Base-by-base conservation (phyloP, 768 basidiomycete genomes). In the Pleurotus sapidus region DNA sequence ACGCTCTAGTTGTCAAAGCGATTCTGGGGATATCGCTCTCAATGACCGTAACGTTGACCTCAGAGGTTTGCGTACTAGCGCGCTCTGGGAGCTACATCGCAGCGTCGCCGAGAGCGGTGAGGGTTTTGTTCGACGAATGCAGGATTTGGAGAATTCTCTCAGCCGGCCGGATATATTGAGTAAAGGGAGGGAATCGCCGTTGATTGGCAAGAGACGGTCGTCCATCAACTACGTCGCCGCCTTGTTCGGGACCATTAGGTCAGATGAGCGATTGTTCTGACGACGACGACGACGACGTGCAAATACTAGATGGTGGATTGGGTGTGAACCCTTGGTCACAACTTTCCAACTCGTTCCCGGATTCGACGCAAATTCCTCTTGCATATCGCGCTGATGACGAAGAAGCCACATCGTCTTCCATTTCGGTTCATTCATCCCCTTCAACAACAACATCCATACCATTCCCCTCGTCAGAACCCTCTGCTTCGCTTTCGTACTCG, bases 91-190 rank as follows among this genome's bases (percentile, higher is more conserved):
- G 61, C 78, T 91, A 39, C 83, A 77, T 45, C 75, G 78, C 63
- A 87, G 81, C 60, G 76, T 90, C 18, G 75, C 76, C 25, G 82
- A 88, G 61, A 83, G 75, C 60, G 87, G 85, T 17, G 87, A 90
- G 62, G 82, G 84, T 5, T 77, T 90, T 48, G 78, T 91, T 11
- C 80, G 76, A 56, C 84, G 85, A 51, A 90, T 91, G 88, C 85
- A 85, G 56, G 84, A 88, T 61, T 87, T 84, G 65, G 88, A 90
- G 67, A 70, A 75, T 49, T 74, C 76, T 23, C 75, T 83, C 56
- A 79, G 79, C 38, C 71, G 72, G 57, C 71, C 72, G 34, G 71
- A 67, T 50, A 65, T 70, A 12, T 69, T 72, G 56, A 68, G 68
- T 37, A 75, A 74, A 43, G 68, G 73, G 55, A 76, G 74, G 50